phyloP scores from a whole-genome alignment of 352 stramenopile species.

The Phytophthora citricola region DNA sequence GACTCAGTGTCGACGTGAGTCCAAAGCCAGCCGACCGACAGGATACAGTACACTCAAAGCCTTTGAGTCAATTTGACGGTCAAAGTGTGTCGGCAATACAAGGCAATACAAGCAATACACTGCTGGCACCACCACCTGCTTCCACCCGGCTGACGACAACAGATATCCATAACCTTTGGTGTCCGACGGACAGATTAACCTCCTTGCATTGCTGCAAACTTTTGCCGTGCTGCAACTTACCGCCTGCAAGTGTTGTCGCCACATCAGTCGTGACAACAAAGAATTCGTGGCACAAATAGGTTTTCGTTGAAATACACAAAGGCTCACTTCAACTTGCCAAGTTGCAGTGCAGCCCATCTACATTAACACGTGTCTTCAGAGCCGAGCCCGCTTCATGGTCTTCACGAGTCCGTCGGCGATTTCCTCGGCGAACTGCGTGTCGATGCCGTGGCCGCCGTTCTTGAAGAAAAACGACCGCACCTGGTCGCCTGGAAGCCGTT shows the following conservation, averaged over 20 bases:
- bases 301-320: background rate
- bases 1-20: too few species aligned
- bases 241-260: background rate
- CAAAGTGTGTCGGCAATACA: background rate
- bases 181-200: conserved; percentile 8
- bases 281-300: background rate
- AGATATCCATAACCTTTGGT: background rate
- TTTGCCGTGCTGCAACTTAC: too few species aligned
- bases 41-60: conserved; percentile 3
- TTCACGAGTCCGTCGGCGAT: conserved; percentile 30
- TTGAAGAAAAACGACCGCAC: conserved; percentile 39
- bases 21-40: too few species aligned
- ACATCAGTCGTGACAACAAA: background rate
- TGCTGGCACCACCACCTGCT: background rate
- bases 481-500: conserved; percentile 25
- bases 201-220: too few species aligned
- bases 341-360: background rate
- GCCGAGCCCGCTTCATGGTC: conserved; percentile 32
- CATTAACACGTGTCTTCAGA: conserved; percentile 7
- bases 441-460: conserved; percentile 36
- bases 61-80: too few species aligned
- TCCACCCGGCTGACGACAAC: background rate
- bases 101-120: background rate
- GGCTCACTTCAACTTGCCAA: conserved; percentile 25
- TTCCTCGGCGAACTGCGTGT: conserved; percentile 40